Percentiles rank a stretch among this genome's conserved stretches.
These are phyloP conservation scores for Camellia japonica DNA, from an alignment of 148 eudicot genomes.

Conservation along the genomic window DNA sequence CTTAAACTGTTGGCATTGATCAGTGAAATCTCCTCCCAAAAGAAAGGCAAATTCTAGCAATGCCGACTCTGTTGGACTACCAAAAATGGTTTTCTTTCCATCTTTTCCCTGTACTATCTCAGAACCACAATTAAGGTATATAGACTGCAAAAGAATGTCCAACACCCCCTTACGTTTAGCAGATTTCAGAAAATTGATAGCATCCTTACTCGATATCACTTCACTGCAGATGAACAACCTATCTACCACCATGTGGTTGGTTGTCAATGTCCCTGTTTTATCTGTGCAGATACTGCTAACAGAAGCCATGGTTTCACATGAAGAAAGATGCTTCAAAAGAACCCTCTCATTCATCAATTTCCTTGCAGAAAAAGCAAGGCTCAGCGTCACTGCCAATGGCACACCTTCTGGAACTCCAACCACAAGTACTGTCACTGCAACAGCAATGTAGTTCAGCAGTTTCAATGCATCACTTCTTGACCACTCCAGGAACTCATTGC, in stretches of 20 bases:
- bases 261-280: slow-evolving; percentile 90
- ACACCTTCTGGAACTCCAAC: slow-evolving; percentile 98
- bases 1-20: slow-evolving; percentile 35
- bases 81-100: slow-evolving; percentile 67
- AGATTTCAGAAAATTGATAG: too few relatives aligned
- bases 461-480: slow-evolving; percentile 64
- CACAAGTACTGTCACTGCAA: slow-evolving; percentile 82
- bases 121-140: slow-evolving; percentile 68
- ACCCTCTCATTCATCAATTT: slow-evolving; percentile 78
- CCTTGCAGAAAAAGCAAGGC: slow-evolving; percentile 95
- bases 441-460: slow-evolving; percentile 78
- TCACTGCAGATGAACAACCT: slow-evolving; percentile 66
- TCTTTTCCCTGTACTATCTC: slow-evolving; percentile 62
- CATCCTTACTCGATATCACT: slow-evolving; percentile 21
- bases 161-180: slow-evolving; percentile 27
- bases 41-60: slow-evolving; percentile 69
- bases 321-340: slow-evolving; percentile 79
- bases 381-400: slow-evolving; percentile 92
- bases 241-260: slow-evolving; percentile 82
- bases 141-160: slow-evolving; percentile 48
- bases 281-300: slow-evolving; percentile 76
- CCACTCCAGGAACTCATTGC: slow-evolving; percentile 57
- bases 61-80: slow-evolving; percentile 88
- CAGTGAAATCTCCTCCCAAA: slow-evolving; percentile 56
- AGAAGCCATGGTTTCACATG: slow-evolving; percentile 97